A percentile compares a stretch with the other conserved stretches of the same genome.
Evolutionary conservation across 305 asterid species (phyloP).

Genomic region (Vinca major): DNA sequence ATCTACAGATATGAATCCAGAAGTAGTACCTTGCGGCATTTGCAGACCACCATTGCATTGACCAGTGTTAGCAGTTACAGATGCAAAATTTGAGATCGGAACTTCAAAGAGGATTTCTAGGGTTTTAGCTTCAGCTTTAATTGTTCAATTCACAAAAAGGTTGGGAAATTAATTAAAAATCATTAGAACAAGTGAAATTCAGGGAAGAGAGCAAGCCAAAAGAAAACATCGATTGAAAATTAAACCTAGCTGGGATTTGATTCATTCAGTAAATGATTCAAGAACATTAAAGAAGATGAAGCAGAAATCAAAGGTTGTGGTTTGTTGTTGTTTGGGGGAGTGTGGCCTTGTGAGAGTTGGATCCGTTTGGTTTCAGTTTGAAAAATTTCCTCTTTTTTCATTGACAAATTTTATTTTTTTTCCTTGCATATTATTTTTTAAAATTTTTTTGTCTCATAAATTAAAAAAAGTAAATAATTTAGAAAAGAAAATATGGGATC

Average conservation of each 20-base stretch:
- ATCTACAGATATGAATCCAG: too few relatives aligned
- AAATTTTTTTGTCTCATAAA: too few relatives aligned
- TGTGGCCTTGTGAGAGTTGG: not conserved
- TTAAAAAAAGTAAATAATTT: too few relatives aligned
- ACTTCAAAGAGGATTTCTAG: conserved; percentile 13
- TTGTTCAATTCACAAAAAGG: not conserved
- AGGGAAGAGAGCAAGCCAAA: not conserved
- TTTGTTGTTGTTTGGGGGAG: not conserved
- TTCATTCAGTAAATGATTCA: not conserved
- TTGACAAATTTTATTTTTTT: too few relatives aligned
- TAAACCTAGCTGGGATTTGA: not conserved
- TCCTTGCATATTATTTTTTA: too few relatives aligned
- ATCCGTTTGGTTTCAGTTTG: not conserved
- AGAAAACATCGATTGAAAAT: not conserved
- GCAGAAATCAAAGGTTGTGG: not conserved
- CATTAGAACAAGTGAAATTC: not conserved
- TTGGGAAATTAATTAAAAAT: not conserved
- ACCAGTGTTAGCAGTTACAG: conserved; percentile 21
- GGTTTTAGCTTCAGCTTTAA: conserved; percentile 26
- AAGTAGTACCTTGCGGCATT: conserved; percentile 83
- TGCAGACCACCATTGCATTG: conserved; percentile 80
- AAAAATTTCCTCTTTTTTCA: too few relatives aligned
- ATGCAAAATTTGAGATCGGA: conserved; percentile 34
- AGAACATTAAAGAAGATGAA: not conserved
- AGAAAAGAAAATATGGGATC: too few relatives aligned